These are phyloP conservation scores for Tolypocladium tropicale DNA, from an alignment of 2,329 filamentous ascomycete genomes.

Conservation along the genomic window DNA sequence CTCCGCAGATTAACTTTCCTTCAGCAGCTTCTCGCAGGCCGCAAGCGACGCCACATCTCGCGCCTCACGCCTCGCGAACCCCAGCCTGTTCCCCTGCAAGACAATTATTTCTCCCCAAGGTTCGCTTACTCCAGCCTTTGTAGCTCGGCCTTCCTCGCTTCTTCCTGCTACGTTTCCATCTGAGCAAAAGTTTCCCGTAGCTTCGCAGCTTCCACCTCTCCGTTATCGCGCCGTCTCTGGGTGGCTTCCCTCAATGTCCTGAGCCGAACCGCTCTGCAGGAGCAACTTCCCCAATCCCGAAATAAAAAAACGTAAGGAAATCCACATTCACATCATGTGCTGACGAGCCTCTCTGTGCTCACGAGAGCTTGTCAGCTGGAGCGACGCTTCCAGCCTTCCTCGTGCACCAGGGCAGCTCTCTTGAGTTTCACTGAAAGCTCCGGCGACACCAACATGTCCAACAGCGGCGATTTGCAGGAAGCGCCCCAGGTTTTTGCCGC, in stretches of 20 bases:
- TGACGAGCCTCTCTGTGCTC: conserved; percentile 73
- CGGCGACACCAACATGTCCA: too few relatives aligned
- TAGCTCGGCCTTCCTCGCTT: conserved; percentile 29
- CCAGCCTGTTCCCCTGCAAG: too few relatives aligned
- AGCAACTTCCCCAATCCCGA: conserved; percentile 67
- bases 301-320: conserved; percentile 89
- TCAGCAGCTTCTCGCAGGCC: not conserved
- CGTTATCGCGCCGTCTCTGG: conserved; percentile 20
- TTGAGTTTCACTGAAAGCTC: too few relatives aligned
- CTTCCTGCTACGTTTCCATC: conserved; percentile 37
- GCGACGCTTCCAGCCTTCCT: conserved; percentile 66
- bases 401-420: conserved; percentile 51
- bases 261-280: conserved; percentile 44
- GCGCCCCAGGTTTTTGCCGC: conserved; percentile 26
- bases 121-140: conserved; percentile 26
- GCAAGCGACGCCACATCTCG: not conserved
- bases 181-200: conserved; percentile 28
- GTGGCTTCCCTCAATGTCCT: conserved; percentile 26
- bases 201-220: conserved; percentile 23
- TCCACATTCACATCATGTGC: conserved; percentile 79
- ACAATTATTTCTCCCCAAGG: too few relatives aligned
- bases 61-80: too few relatives aligned
- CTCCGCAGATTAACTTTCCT: too few relatives aligned
- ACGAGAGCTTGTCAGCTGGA: conserved; percentile 64
- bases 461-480: too few relatives aligned